Conservation (phyloP, 2,329 filamentous ascomycete genomes). For the Clonostachys rhizophaga region DNA sequence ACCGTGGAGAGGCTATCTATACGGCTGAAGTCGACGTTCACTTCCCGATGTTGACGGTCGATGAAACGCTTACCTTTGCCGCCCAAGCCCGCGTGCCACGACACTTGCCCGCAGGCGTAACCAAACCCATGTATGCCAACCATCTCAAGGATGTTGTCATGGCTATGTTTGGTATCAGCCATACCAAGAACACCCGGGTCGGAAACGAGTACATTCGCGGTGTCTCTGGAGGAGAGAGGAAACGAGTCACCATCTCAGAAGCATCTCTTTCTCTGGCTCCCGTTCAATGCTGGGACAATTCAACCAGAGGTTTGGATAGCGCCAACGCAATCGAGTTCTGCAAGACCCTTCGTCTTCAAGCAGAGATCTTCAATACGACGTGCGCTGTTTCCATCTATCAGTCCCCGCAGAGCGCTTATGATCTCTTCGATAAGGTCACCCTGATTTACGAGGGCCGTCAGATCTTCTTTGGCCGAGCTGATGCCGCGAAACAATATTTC, state of each 20-base stretch:
- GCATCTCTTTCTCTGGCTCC: conserved; percentile 15
- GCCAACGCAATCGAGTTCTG: conserved; percentile 51
- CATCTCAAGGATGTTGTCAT: conserved; percentile 49
- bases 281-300: conserved; percentile 32
- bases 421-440: conserved; percentile 53
- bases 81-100: conserved; percentile 46
- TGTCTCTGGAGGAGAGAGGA: conserved; percentile 44
- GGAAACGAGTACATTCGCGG: conserved; percentile 50
- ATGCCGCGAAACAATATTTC: conserved; percentile 60
- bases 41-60: conserved; percentile 54
- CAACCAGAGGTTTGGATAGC: conserved; percentile 44
- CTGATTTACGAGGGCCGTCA: conserved; percentile 62
- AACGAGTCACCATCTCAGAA: conserved; percentile 24
- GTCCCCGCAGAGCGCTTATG: conserved; percentile 50
- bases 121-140: conserved; percentile 30
- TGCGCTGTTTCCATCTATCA: conserved; percentile 48
- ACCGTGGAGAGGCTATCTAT: conserved; percentile 59
- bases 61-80: conserved; percentile 58
- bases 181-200: conserved; percentile 46
- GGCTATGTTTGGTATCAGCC: conserved; percentile 49
- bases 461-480: conserved; percentile 57
- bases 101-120: conserved; percentile 37
- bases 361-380: conserved; percentile 38
- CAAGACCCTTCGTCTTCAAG: conserved; percentile 42
- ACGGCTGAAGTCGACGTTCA: conserved; percentile 61